A percentile compares a stretch with the other conserved stretches of the same genome.
phyloP scores from a whole-genome alignment of 129 eudicot genomes.

The Flaveria linearis region DNA sequence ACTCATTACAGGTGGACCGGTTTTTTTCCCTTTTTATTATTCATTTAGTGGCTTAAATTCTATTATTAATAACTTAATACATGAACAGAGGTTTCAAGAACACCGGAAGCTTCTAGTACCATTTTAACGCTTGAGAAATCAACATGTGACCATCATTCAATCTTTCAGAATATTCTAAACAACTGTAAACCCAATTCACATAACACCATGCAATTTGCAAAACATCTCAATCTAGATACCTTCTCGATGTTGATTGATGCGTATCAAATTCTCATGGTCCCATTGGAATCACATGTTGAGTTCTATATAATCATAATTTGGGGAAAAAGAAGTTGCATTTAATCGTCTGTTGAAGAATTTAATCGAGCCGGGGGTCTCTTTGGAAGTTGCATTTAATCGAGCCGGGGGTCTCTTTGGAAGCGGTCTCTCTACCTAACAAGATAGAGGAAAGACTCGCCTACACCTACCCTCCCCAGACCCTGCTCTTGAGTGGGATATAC shows the following conservation, averaged over 20 bases:
- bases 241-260: background rate
- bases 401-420: no score
- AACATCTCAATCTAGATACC: conserved; percentile 1
- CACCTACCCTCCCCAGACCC: no score
- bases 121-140: background rate
- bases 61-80: no score
- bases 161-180: conserved; percentile 29
- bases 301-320: conserved; percentile 21
- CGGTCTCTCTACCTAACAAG: no score
- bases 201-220: background rate
- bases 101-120: background rate
- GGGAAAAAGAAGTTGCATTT: background rate
- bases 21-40: no score
- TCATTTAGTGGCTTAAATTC: no score
- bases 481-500: no score
- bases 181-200: background rate
- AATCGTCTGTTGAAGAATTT: no score
- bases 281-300: background rate
- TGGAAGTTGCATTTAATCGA: no score
- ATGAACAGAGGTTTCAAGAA: background rate
- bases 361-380: no score
- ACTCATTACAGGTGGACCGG: no score
- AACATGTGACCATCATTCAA: background rate
- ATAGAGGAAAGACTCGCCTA: no score
- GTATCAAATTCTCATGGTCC: conserved; percentile 14